A percentile compares a stretch with the other conserved stretches of the same genome.
Conservation (phyloP, 2,329 filamentous ascomycete species). For the Chaetoscypha palmicola region DNA sequence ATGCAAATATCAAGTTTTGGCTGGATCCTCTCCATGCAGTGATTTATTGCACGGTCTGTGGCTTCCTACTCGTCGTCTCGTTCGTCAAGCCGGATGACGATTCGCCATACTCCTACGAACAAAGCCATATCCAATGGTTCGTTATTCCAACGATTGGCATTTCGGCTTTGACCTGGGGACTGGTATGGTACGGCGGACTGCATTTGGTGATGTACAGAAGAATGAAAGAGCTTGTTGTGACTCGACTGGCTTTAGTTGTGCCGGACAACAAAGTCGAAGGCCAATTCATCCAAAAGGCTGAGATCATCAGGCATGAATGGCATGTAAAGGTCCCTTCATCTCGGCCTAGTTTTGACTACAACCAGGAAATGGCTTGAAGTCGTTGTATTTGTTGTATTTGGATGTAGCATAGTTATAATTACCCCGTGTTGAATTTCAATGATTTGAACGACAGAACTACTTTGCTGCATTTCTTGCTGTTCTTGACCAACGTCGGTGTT, state of each 20-base stretch:
- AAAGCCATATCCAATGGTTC: neutral
- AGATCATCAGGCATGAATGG: neutral
- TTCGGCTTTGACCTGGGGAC: neutral
- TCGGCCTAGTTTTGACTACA: neutral
- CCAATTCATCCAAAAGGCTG: conserved; percentile 1
- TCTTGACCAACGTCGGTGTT: too few species aligned
- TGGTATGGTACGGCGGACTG: neutral
- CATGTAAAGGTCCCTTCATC: neutral
- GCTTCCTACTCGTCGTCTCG: conserved; percentile 5
- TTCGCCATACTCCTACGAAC: conserved; percentile 7
- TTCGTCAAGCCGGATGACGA: conserved; percentile 5
- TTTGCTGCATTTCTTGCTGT: too few species aligned
- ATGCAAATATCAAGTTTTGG: conserved; percentile 9
- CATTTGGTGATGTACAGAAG: neutral
- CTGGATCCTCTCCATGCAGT: conserved; percentile 2
- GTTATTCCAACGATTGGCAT: neutral
- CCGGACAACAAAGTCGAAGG: neutral
- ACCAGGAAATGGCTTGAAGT: neutral
- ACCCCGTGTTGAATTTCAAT: too few species aligned
- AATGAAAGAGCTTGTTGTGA: neutral
- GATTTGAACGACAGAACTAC: too few species aligned
- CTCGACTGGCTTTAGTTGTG: neutral
- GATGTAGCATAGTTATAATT: neutral
- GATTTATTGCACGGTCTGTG: conserved; percentile 3
- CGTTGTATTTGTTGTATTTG: neutral